phyloP scores from a whole-genome alignment of 1,139 yeast genomes.

The Kluyveromyces sp. region DNA sequence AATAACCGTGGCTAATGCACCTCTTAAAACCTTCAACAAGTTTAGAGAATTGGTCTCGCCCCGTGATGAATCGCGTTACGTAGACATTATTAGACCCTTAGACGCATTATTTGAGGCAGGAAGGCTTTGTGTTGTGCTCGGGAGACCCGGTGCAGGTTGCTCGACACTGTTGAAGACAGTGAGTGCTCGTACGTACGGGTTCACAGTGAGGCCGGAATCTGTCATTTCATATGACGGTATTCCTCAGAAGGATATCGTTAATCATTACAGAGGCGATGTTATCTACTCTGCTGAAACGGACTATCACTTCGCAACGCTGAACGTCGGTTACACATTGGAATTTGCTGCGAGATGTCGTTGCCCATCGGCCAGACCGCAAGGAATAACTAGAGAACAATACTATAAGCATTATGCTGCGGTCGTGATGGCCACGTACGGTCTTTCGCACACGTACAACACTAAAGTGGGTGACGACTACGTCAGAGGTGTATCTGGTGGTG shows the following conservation, averaged over 20 bases:
- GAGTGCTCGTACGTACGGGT: slow-evolving; percentile 63
- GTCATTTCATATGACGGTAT: slow-evolving; percentile 40
- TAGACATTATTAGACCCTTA: slow-evolving; percentile 57
- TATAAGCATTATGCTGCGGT: slow-evolving; percentile 35
- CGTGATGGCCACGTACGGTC: slow-evolving; percentile 39
- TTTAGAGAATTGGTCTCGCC: slow-evolving; percentile 21
- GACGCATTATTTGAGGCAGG: slow-evolving; percentile 63
- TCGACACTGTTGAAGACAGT: slow-evolving; percentile 65
- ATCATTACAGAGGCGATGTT: slow-evolving; percentile 51
- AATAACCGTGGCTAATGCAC: slow-evolving; percentile 53
- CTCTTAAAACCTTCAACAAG: slow-evolving; percentile 21
- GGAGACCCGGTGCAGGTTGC: slow-evolving; percentile 79
- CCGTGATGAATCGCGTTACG: slow-evolving; percentile 21
- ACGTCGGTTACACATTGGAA: slow-evolving; percentile 40
- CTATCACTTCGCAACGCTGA: slow-evolving; percentile 41
- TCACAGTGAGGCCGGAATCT: slow-evolving; percentile 40
- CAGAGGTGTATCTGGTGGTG: slow-evolving; percentile 41
- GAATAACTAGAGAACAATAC: slow-evolving; percentile 33
- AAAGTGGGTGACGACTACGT: slow-evolving; percentile 39
- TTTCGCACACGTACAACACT: slow-evolving; percentile 38
- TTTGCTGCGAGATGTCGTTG: slow-evolving; percentile 27
- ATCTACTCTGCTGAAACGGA: slow-evolving; percentile 44
- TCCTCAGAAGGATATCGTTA: slow-evolving; percentile 38
- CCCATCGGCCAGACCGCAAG: slow-evolving; percentile 35
- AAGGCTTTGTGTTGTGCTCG: slow-evolving; percentile 63